Base-by-base conservation (phyloP, 805 yeast genomes). In the Barnettozyma sp. region DNA sequence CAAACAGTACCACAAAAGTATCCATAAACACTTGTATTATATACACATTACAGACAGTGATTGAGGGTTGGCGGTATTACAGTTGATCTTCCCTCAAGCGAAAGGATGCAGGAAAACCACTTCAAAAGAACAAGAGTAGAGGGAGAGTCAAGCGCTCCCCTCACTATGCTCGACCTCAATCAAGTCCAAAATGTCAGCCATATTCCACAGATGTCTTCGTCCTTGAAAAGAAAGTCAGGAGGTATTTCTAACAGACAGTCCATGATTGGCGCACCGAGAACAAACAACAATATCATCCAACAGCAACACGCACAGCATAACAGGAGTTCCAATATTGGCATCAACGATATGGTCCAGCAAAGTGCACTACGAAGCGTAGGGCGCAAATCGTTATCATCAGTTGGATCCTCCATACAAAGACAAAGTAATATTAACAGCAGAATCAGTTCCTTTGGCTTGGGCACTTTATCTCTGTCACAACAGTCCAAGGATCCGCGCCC, bases 401-500 rank as follows among this genome's bases (percentile, higher is more conserved):
- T 17, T 20, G 34, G 22, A 23, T 41, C 43, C n/a, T n/a, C n/a
- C 14, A 36, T 38, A 2, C 28, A 34, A 18, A 40, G 47, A 35
- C 33, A 38, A 17, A 29, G 18, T n/a, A 31, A 22, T 22, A 25
- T 17, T 14, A 36, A 48, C 8, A 42, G 41, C 26, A 44, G 58
- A 31, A 38, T 41, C 4, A 49, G 55, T 5, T 50, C 57, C 1
- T 45, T 49, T 40, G 54, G 57, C 4, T 31, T 49, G 14, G 45
- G 47, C 3, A 41, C 46, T 3, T 23, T 45, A 13, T 33, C 49
- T 1, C 35, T 44, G n/a, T 47, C 55, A 7, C 57, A 46, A n/a
- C 56, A 51, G 31, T 20, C 49, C 8, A 59, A 55, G 43, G 95
- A 86, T 58, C 80, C 82, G 21, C 66, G 97, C 35, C 95, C 95